Conservation (phyloP, 2,329 filamentous ascomycete genomes). For the Aspergillus vadensis region DNA sequence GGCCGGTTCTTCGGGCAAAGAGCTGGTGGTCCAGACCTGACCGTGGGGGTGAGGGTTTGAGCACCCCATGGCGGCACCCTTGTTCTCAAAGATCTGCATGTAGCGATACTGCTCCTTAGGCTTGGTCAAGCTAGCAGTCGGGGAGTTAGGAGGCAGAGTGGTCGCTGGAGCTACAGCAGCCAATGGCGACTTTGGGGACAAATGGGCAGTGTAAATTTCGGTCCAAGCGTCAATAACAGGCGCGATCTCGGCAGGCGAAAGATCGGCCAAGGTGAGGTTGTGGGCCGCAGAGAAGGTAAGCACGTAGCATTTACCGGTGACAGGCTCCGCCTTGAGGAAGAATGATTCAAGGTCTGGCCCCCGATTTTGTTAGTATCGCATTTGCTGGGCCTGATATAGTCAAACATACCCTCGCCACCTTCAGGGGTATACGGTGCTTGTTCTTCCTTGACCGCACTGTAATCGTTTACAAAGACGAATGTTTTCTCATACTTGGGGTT, state of each 20-base stretch:
- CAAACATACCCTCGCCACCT: conserved; percentile 51
- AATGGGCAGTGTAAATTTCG: conserved; percentile 78
- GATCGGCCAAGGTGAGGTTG: conserved; percentile 89
- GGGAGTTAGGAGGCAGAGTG: conserved; percentile 50
- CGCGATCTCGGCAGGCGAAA: conserved; percentile 73
- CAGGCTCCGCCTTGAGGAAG: conserved; percentile 78
- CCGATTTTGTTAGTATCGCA: not conserved
- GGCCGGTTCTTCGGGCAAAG: conserved; percentile 82
- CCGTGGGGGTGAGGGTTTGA: conserved; percentile 98
- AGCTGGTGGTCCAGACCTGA: conserved; percentile 93
- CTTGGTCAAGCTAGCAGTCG: conserved; percentile 47
- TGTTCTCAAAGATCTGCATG: conserved; percentile 99
- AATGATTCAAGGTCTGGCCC: conserved; percentile 67
- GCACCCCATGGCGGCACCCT: conserved; percentile 96
- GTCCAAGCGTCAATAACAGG: conserved; percentile 90
- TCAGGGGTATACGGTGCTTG: conserved; percentile 74
- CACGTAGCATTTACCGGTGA: conserved; percentile 95
- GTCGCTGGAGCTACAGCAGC: conserved; percentile 49
- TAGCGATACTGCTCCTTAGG: conserved; percentile 82
- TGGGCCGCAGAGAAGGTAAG: conserved; percentile 91
- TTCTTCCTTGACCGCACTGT: conserved; percentile 91
- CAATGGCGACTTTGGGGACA: conserved; percentile 71
- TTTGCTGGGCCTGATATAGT: not conserved
- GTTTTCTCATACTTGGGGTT: conserved; percentile 87
- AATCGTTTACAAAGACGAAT: conserved; percentile 96